Base-by-base conservation (phyloP, 768 basidiomycete species). In the Termitomyces sp. region DNA sequence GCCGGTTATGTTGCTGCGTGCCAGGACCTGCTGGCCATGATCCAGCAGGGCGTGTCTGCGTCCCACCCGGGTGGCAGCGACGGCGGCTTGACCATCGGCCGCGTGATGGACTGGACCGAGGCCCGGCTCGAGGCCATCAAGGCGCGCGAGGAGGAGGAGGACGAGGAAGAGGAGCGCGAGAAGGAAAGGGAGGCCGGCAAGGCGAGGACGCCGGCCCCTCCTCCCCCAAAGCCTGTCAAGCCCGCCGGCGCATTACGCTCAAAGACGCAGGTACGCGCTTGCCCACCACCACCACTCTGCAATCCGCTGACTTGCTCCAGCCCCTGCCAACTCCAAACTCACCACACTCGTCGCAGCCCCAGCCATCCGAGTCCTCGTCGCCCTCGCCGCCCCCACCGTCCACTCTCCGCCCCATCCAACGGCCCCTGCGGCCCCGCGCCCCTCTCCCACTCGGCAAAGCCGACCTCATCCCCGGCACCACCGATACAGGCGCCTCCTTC, bases 81-180 rank as follows among this genome's bases (percentile, higher is more conserved):
- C 41, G 76, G 77, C 51, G 86, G 86, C 42, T 82, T 90, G 85
- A 84, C 86, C 0, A 86, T 92, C 64, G 90, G 87, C 12, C 71
- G 85, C 29, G 84, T 93, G 51, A 83, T 92, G 85, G 90, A 92
- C 64, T 92, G 89, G 86, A 82, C 87, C 59, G 91, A 93, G 67
- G 90, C 88, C 0, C 75, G 91, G 56, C 70, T 91, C 43, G 90
- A 92, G 24, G 90, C 89, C 0, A 82, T 92, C 57, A 84, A 79
- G 63, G 76, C 83, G 1, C 77, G 84, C 44, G 87, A 90, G 54
- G 90, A 92, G 54, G 91, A 91, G 65, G 90, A 91, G 59, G 88
- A 89, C 31, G 89, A 91, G 66, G 90, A 90, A 57, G 87, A 90
- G 60, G 87, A 89, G 60, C 74, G 79, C 46, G 86, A 88, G 65